phyloP scores from a whole-genome alignment of 2,329 filamentous ascomycete species.

The Colletotrichum sansevieriae region DNA sequence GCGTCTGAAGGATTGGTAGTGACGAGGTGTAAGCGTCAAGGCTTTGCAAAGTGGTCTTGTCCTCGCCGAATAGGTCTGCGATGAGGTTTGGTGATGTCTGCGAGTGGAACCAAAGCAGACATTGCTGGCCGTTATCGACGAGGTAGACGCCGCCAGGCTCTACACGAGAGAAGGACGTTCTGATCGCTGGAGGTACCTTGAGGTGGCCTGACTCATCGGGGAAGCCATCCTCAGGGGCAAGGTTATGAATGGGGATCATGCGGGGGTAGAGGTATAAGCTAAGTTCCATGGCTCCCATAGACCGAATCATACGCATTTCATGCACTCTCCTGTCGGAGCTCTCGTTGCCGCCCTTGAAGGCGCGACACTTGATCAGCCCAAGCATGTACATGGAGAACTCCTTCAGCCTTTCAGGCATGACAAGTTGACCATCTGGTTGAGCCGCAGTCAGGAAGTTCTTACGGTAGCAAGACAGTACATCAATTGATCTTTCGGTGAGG shows the following conservation, averaged over 20 bases:
- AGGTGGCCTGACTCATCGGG: slow-evolving; percentile 92
- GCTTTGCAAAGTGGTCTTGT: slow-evolving; percentile 75
- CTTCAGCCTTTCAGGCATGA: slow-evolving; percentile 95
- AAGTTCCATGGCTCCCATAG: slow-evolving; percentile 87
- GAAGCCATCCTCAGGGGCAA: slow-evolving; percentile 90
- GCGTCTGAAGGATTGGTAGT: slow-evolving; percentile 88
- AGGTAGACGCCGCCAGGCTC: slow-evolving; percentile 95
- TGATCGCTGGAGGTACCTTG: slow-evolving; percentile 82
- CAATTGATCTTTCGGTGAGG: slow-evolving; percentile 91
- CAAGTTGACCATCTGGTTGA: slow-evolving; percentile 91
- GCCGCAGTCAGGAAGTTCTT: slow-evolving; percentile 88
- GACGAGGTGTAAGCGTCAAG: slow-evolving; percentile 86
- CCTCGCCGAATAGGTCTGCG: slow-evolving; percentile 88
- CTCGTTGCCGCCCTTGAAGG: slow-evolving; percentile 93
- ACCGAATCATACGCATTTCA: slow-evolving; percentile 89
- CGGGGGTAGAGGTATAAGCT: slow-evolving; percentile 95
- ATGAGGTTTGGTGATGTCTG: slow-evolving; percentile 94
- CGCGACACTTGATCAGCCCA: slow-evolving; percentile 87
- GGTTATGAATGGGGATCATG: slow-evolving; percentile 91
- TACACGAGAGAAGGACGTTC: slow-evolving; percentile 87
- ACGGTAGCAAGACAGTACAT: slow-evolving; percentile 90
- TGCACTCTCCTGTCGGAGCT: slow-evolving; percentile 91
- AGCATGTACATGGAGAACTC: slow-evolving; percentile 98
- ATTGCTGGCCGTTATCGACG: slow-evolving; percentile 94
- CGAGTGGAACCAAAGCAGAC: slow-evolving; percentile 91